Evolutionary conservation across 2,329 filamentous ascomycete species (phyloP), one percentile per base, ranked within the genome.

Genomic region (Rasamsonia emersonii): DNA sequence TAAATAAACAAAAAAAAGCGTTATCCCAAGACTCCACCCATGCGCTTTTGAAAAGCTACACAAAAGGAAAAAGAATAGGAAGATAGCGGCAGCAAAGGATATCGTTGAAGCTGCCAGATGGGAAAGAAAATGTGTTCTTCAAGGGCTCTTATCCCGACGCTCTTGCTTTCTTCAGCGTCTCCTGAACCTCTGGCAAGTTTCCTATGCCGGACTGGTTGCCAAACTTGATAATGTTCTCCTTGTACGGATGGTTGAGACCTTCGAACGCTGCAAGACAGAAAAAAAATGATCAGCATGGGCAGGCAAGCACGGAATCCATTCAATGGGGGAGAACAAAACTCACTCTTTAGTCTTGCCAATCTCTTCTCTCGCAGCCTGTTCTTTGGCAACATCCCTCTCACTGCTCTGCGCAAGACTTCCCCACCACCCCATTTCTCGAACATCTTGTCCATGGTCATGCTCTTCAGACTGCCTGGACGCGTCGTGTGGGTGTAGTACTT

Each of bases 371-470:
- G 70, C 53, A 98, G 65, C 51, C 88, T 69, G 65, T 98, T 98
- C 75, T 98, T 98, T 33, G 91, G 91, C 61, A 98, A 63, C 91
- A 98, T 98, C 29, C 93, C 93, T 54, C 82, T 82, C 24, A 98
- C 93, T 1, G 93, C 91, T 59, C 86, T 83, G 51, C 86, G 73
- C 56, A 98, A 62, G 21, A 98, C 79, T 71, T 98, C 91, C 21
- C 81, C 80, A 30, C 91, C 91, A 43, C 91, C 91, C 68, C 86
- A 83, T 70, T 95, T 95, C 51, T 76, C 80, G 71, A 95, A 91
- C 70, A 98, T 75, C 46, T 78, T 76, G 54, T 96, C 89, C 89
- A 98, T 94, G 36, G 80, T 93, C 58, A 98, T 83, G 51, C 78
- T 73, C 66, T 82, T 82, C 50, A 98, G 69, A 50, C 77, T 83